Percentiles rank a stretch among this genome's conserved stretches.
These are phyloP conservation scores for Flammula alnicola DNA, from an alignment of 1,284 basidiomycete species.

Conservation along the genomic window DNA sequence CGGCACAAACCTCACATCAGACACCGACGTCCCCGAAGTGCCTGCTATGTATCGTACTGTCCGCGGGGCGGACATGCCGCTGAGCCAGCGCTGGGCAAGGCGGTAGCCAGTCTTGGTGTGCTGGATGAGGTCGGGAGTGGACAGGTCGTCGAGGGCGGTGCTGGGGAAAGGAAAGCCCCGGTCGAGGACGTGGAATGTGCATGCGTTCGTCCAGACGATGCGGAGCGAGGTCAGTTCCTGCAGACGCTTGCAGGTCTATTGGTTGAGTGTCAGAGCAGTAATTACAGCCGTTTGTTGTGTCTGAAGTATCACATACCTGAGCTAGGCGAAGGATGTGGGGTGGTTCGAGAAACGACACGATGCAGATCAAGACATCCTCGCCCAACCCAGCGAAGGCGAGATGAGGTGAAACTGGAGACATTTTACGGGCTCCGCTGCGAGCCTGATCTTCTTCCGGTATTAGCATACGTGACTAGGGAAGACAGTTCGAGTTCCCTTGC, in stretches of 20 bases:
- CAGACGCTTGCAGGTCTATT: conserved; percentile 55
- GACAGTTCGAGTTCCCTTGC: neutral
- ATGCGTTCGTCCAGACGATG: conserved; percentile 60
- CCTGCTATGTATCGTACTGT: conserved; percentile 26
- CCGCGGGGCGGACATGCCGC: conserved; percentile 12
- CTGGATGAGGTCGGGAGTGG: conserved; percentile 46
- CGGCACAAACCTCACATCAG: conserved; percentile 56
- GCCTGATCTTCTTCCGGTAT: conserved; percentile 1
- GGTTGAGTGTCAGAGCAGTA: neutral
- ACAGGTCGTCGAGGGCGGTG: conserved; percentile 31
- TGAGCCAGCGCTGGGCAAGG: conserved; percentile 53
- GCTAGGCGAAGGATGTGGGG: conserved; percentile 51
- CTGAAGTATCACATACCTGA: conserved; percentile 42
- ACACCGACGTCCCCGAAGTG: conserved; percentile 45
- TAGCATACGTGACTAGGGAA: neutral
- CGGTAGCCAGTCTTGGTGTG: conserved; percentile 46
- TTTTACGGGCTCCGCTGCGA: neutral
- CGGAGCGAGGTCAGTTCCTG: conserved; percentile 45
- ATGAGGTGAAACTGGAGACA: neutral
- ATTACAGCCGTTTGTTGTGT: neutral
- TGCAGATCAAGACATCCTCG: conserved; percentile 54
- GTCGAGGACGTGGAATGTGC: conserved; percentile 43
- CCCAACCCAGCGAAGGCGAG: conserved; percentile 20
- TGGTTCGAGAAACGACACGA: conserved; percentile 51
- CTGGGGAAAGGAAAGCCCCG: conserved; percentile 53